A percentile compares a stretch with the other conserved stretches of the same genome.
Conservation (phyloP, 345 rosid genomes). For the Zanthoxylum bungeanum region DNA sequence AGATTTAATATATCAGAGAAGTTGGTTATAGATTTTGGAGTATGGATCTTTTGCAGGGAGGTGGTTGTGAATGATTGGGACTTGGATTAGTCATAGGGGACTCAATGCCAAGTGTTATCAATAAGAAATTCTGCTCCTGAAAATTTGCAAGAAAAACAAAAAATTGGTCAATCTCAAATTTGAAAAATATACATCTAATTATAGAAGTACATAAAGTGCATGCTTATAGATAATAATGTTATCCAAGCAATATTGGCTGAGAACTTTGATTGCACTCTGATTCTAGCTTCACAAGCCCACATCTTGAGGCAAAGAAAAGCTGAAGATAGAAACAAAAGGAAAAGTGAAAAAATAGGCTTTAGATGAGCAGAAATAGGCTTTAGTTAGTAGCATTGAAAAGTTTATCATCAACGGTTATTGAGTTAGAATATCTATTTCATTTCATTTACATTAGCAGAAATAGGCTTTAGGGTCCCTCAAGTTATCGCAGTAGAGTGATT, state of each 20-base stretch:
- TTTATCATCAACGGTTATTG: background rate
- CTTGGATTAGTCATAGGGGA: constrained; percentile 59
- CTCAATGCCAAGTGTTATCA: constrained; percentile 86
- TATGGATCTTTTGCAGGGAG: constrained; percentile 93
- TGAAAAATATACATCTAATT: constrained; percentile 2
- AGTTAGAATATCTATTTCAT: background rate
- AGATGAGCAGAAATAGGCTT: too few species aligned
- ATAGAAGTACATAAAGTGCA: background rate
- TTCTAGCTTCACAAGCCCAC: constrained; percentile 2
- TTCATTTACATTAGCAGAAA: too few species aligned
- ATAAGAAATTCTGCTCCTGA: constrained; percentile 91
- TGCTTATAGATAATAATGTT: background rate
- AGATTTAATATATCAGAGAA: constrained; percentile 29
- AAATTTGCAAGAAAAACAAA: constrained; percentile 14
- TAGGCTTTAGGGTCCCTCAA: background rate
- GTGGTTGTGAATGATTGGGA: constrained; percentile 64
- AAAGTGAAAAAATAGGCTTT: too few species aligned
- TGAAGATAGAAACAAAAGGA: background rate
- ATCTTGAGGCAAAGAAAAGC: background rate
- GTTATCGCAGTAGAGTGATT: background rate
- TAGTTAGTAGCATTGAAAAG: background rate
- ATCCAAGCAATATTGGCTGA: background rate
- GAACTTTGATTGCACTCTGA: background rate
- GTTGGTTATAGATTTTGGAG: constrained; percentile 71
- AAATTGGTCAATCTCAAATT: constrained; percentile 23